Conservation (phyloP, 1,284 basidiomycete genomes). For the Microbotryomycetes sp. region DNA sequence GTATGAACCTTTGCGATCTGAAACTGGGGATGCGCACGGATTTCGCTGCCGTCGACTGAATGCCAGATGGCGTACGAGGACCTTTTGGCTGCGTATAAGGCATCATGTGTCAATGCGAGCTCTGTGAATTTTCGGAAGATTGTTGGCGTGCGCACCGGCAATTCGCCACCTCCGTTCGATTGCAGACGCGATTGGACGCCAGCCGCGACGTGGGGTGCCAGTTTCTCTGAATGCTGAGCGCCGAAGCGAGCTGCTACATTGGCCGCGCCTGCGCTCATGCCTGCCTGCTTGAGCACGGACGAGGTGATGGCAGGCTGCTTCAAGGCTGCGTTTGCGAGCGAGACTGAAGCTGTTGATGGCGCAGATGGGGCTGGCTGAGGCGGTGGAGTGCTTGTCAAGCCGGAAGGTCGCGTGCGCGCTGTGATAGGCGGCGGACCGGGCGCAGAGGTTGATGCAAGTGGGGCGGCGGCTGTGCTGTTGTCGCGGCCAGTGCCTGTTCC, state of each 20-base stretch:
- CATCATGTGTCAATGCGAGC: no score
- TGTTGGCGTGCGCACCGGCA: no score
- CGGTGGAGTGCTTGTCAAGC: not conserved
- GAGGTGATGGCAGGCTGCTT: constrained; percentile 1
- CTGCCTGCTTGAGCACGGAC: constrained; percentile 3
- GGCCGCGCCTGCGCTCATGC: not conserved
- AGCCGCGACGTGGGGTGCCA: constrained; percentile 12
- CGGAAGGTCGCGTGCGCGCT: not conserved
- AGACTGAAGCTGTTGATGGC: not conserved
- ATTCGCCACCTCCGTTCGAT: no score
- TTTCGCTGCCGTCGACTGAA: not conserved
- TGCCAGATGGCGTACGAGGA: not conserved
- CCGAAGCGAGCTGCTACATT: constrained; percentile 2
- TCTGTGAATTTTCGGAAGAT: no score
- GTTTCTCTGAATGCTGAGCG: not conserved
- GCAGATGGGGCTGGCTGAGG: not conserved
- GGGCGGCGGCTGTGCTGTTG: not conserved
- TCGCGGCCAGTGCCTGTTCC: not conserved
- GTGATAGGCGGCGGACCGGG: not conserved
- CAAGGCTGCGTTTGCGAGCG: not conserved
- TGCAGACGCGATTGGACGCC: not conserved
- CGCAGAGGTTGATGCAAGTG: not conserved
- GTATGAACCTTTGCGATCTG: no score
- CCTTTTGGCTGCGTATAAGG: not conserved
- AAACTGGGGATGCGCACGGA: not conserved